phyloP scores from a whole-genome alignment of 2,329 filamentous ascomycete genomes.

The Juglanconis sp. region DNA sequence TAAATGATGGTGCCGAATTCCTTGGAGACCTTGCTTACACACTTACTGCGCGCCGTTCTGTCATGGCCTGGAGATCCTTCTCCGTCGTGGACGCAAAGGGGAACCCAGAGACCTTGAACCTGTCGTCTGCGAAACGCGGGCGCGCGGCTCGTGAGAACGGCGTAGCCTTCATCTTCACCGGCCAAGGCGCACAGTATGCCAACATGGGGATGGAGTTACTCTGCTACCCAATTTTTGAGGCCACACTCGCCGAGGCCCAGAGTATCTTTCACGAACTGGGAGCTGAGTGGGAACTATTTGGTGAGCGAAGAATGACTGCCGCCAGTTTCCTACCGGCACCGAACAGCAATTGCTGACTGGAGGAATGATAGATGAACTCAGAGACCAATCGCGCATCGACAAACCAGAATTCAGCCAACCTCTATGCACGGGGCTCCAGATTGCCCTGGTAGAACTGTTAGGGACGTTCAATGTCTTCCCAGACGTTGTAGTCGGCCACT shows the following conservation, averaged over 20 bases:
- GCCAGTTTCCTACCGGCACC: too few relatives aligned
- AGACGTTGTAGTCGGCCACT: constrained; percentile 31
- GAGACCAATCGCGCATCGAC: constrained; percentile 15
- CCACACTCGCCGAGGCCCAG: constrained; percentile 9
- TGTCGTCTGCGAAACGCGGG: background rate
- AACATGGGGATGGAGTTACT: constrained; percentile 26
- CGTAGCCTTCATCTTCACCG: constrained; percentile 24
- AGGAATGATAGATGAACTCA: too few relatives aligned
- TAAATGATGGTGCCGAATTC: too few relatives aligned
- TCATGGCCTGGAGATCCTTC: too few relatives aligned
- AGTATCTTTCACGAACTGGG: too few relatives aligned
- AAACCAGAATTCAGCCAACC: constrained; percentile 24
- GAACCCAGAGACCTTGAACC: too few relatives aligned
- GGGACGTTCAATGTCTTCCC: constrained; percentile 19
- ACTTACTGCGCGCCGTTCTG: too few relatives aligned
- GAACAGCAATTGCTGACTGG: too few relatives aligned
- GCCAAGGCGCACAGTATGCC: constrained; percentile 27
- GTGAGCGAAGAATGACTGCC: too few relatives aligned
- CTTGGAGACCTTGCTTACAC: too few relatives aligned
- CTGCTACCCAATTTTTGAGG: constrained; percentile 23
- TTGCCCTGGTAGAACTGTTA: constrained; percentile 32
- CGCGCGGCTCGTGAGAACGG: background rate
- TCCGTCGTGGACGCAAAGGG: too few relatives aligned
- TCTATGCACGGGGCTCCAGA: constrained; percentile 33
- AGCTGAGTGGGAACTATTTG: too few relatives aligned